Base-by-base conservation (phyloP, 73 alveolate species). In the Blepharisma japonicum region DNA sequence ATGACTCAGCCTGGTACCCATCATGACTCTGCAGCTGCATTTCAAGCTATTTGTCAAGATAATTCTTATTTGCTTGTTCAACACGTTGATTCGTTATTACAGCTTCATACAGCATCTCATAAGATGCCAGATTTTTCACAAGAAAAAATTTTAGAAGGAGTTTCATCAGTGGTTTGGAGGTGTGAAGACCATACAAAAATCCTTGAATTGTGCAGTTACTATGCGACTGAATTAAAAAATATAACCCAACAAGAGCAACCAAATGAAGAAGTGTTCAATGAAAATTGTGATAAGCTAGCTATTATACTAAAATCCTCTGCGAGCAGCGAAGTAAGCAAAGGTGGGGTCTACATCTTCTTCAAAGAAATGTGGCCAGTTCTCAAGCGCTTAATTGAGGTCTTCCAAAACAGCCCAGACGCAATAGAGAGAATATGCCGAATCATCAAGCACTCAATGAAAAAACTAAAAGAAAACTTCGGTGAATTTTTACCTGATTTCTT, bases 201-300 rank as follows among this genome's bases (percentile, higher is more conserved):
- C 14, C 23, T 20, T 61, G 47, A n/a, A 20, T 25, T 61, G 11
- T 14, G 49, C 11, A 14, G 74, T 14, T 8, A 8, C 23, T 61
- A 61, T 25, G 47, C 74, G 14, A 25, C 38, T 18, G 18, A 25
- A 20, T 25, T 61, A 18, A 8, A 14, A 5, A 25, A 61, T 61
- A 32, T 32, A 1, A 32, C 42, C 42, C 42, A 32, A 3, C 42
- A 32, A 32, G 42, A 32, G 3, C n/a, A 14, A 14, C 39, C 39
- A 9, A 61, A 11, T 18, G 74, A 61, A 39, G 50, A 61, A 25
- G 74, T 25, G 18, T 61, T 61, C 2, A 20, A 14, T 14, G 18
- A 20, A 14, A 25, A n/a, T 20, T 61, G 74, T 61, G 74, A 61
- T 61, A 61, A 61, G 74, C 39, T 61, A 8, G 74, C 74, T 61